A percentile compares a stretch with the other conserved stretches of the same genome.
These are phyloP conservation scores for Phytophthora chlamydospora DNA, from an alignment of 352 stramenopile species.

Conservation along the genomic window DNA sequence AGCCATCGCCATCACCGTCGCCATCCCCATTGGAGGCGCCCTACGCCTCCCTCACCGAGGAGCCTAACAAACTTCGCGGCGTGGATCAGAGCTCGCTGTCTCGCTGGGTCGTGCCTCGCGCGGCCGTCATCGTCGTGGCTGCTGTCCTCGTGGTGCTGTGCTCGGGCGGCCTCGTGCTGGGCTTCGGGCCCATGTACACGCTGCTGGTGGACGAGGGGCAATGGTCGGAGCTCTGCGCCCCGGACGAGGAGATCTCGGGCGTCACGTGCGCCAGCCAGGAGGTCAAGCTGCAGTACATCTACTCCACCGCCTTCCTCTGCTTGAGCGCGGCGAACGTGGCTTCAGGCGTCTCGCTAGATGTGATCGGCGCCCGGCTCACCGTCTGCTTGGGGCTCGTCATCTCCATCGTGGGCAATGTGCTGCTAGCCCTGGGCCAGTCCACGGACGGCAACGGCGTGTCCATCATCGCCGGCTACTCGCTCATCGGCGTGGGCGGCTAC, in stretches of 20 bases:
- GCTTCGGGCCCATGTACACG: slow-evolving; percentile 60
- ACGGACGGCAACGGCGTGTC: slow-evolving; percentile 34
- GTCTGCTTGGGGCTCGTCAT: slow-evolving; percentile 43
- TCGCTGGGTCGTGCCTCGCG: slow-evolving; percentile 29
- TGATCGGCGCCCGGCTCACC: slow-evolving; percentile 46
- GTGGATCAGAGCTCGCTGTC: slow-evolving; percentile 38
- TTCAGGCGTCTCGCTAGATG: slow-evolving; percentile 53
- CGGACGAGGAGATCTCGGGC: slow-evolving; percentile 22
- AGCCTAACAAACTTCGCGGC: neutral
- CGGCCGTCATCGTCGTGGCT: slow-evolving; percentile 28
- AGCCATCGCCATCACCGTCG: neutral
- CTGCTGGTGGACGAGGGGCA: slow-evolving; percentile 48
- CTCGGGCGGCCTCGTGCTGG: slow-evolving; percentile 51
- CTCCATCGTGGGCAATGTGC: slow-evolving; percentile 50
- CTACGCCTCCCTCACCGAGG: slow-evolving; percentile 5
- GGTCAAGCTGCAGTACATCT: slow-evolving; percentile 57
- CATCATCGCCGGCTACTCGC: slow-evolving; percentile 50
- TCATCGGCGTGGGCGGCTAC: slow-evolving; percentile 53
- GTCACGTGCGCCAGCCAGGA: slow-evolving; percentile 52
- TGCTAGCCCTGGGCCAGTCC: slow-evolving; percentile 50
- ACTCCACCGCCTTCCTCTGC: slow-evolving; percentile 54
- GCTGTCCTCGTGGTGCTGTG: slow-evolving; percentile 39
- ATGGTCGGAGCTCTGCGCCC: slow-evolving; percentile 48
- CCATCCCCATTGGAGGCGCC: neutral
- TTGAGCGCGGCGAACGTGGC: slow-evolving; percentile 53